A percentile compares a stretch with the other conserved stretches of the same genome.
Conservation (phyloP, 331 rosid species). For the Pyracantha coccinea region DNA sequence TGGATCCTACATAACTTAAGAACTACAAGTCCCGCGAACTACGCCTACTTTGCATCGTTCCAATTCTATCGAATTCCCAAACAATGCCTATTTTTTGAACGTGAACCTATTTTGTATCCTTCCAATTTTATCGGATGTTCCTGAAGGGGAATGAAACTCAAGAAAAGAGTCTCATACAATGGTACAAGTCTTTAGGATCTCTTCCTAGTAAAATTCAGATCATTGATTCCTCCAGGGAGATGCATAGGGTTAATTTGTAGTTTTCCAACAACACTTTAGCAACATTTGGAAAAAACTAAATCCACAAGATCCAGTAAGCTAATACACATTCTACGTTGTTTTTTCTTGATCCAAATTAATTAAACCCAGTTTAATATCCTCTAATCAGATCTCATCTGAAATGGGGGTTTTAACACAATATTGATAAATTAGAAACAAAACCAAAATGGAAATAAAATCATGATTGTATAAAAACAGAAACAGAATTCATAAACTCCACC, state of each 20-base stretch:
- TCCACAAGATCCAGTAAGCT: conserved; percentile 16
- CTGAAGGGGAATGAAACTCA: neutral
- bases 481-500: neutral
- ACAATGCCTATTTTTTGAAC: neutral
- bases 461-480: neutral
- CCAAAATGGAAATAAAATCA: neutral
- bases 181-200: neutral
- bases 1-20: neutral
- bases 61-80: neutral
- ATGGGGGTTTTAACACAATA: neutral
- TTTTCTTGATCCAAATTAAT: neutral
- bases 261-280: neutral
- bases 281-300: conserved; percentile 9
- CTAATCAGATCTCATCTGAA: conserved; percentile 19
- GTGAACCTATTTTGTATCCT: neutral
- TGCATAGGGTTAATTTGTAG: neutral
- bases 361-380: conserved; percentile 17
- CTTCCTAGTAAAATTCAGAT: neutral
- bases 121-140: neutral
- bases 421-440: neutral
- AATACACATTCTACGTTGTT: neutral
- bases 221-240: neutral
- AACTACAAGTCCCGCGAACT: neutral
- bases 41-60: neutral
- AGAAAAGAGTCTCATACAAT: neutral